Evolutionary conservation across 768 basidiomycete species (phyloP), one percentile per base, ranked within the genome.

Genomic region (Lactarius tabidus): DNA sequence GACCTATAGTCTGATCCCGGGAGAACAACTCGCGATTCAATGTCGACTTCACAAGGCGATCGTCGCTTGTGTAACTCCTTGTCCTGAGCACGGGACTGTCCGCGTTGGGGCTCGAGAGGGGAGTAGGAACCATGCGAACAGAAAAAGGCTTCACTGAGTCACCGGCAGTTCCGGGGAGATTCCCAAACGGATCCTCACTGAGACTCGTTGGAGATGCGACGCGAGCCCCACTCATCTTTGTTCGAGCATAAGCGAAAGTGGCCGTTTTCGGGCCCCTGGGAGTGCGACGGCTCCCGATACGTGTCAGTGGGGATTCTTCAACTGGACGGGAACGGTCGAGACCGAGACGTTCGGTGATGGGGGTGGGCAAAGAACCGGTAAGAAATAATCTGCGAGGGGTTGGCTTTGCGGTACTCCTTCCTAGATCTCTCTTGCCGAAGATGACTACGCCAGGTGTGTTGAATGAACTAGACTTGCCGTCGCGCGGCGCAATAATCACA

Each of bases 231-330:
- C 43, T 65, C 60, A 68, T 68, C 39, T 67, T 61, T 17, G 29
- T 57, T 55, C 59, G 65, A 57, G 60, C 26, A 12, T 57, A 28
- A 15, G 57, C 74, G 74, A 66, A 66, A 64, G 63, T 73, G 69
- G 58, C 64, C 28, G 33, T 28, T 61, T 45, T 67, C 41, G 45
- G 39, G 28, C 39, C 17, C 15, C 58, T 58, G 31, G 66, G 53
- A 18, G 66, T 65, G 45, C 10, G n/a, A 52, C 66, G 66, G 33
- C 28, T 23, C 12, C 57, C 66, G 15, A 67, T 54, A 31, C 36
- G 63, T 54, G 56, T 64, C 29, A 83, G 74, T n/a, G 85, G 83
- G 1, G 84, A 85, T 62, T 80, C 82, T 55, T 81, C 80, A 43
- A 76, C 68, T 6, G 73, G 77, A 75, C 69, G 69, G 39, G 55